Percentiles rank a stretch among this genome's conserved stretches.
These are phyloP conservation scores for Cyclotella sp. DNA, from an alignment of 108 stramenopile genomes.

Conservation along the genomic window DNA sequence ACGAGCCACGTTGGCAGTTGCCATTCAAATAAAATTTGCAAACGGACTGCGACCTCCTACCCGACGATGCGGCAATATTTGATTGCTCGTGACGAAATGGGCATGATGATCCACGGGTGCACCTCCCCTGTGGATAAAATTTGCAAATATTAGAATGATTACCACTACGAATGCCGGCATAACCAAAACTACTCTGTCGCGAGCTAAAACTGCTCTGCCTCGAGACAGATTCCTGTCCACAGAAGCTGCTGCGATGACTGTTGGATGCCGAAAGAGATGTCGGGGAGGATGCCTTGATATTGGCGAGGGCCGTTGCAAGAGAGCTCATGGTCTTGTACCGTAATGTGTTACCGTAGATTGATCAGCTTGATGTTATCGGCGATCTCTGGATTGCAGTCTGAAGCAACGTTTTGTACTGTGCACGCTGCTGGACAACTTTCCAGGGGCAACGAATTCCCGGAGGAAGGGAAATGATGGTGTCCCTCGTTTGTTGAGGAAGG, in stretches of 20 bases:
- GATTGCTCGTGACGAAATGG: slow-evolving; percentile 15
- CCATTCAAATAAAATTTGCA: slow-evolving; percentile 23
- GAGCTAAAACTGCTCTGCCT: background rate
- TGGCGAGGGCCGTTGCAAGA: slow-evolving; percentile 20
- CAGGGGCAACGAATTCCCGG: too few species aligned
- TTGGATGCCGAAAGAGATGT: slow-evolving; percentile 22
- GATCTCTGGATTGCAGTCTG: background rate
- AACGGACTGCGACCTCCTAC: background rate
- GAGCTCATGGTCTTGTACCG: slow-evolving; percentile 20
- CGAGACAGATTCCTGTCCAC: background rate
- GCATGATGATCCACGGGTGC: slow-evolving; percentile 24
- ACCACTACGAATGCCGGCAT: background rate
- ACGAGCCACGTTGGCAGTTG: slow-evolving; percentile 20
- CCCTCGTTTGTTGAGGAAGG: too few species aligned
- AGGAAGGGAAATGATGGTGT: too few species aligned
- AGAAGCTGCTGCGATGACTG: background rate
- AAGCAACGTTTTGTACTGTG: too few species aligned
- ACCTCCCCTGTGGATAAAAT: slow-evolving; percentile 20
- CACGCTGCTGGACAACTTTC: too few species aligned
- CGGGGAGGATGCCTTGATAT: slow-evolving; percentile 6
- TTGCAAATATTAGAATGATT: slow-evolving; percentile 13
- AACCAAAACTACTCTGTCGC: slow-evolving; percentile 1
- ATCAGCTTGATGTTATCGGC: background rate
- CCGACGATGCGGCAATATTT: background rate
- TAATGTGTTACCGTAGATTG: background rate